phyloP scores from a whole-genome alignment of 257 asterid species.

The Vinca minor region DNA sequence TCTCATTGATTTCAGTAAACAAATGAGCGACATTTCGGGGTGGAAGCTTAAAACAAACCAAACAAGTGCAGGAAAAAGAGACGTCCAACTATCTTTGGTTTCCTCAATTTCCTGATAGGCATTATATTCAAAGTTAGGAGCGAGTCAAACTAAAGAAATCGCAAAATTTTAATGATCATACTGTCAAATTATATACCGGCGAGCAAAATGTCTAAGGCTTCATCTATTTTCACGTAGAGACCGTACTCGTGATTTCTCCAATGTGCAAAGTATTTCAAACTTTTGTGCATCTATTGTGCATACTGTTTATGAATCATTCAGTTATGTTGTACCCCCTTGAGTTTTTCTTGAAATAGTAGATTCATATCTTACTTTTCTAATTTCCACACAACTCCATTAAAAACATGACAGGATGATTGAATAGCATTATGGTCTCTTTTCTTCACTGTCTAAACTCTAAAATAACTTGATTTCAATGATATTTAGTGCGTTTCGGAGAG shows the following conservation, averaged over 20 bases:
- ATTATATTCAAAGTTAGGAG: conserved; percentile 7
- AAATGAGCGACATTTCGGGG: conserved; percentile 4
- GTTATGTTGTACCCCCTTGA: too few species aligned
- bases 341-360: too few species aligned
- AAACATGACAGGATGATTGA: too few species aligned
- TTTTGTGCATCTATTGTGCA: too few species aligned
- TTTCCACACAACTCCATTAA: too few species aligned
- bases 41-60: not conserved
- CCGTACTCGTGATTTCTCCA: not conserved
- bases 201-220: not conserved
- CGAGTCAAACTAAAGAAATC: not conserved
- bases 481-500: too few species aligned
- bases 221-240: not conserved
- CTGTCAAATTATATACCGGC: not conserved
- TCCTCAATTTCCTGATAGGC: conserved; percentile 57
- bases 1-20: conserved; percentile 27
- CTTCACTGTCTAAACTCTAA: too few species aligned
- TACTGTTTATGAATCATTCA: too few species aligned
- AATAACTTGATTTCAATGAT: too few species aligned
- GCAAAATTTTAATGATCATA: not conserved
- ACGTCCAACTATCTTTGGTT: conserved; percentile 47
- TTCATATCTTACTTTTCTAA: too few species aligned
- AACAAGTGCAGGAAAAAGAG: conserved; percentile 22
- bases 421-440: too few species aligned
- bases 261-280: not conserved